Evolutionary conservation across 306 rosid genomes (phyloP).

Genomic region (apple (Malus domestica)): DNA sequence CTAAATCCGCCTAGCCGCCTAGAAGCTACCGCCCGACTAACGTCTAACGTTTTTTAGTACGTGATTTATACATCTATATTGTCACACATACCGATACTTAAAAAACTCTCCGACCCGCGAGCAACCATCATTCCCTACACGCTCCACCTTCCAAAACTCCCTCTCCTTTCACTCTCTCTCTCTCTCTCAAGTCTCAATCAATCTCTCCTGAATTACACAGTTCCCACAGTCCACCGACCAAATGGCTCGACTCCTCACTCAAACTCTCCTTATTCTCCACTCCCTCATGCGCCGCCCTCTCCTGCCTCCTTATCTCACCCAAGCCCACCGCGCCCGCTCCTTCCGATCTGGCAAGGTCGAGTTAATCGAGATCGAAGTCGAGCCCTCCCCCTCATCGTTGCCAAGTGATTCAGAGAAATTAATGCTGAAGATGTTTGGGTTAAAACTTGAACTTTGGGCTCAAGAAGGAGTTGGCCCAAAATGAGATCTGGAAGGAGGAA

Average conservation of each 20-base stretch:
- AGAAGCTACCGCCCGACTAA: no score
- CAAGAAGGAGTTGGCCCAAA: no score
- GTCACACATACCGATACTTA: no score
- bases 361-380: constrained; percentile 46
- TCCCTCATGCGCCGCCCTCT: neutral
- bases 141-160: neutral
- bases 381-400: constrained; percentile 19
- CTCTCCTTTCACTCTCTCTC: neutral
- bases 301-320: neutral
- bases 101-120: neutral
- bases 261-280: constrained; percentile 11
- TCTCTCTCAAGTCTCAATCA: neutral
- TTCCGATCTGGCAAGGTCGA: constrained; percentile 26
- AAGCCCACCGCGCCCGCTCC: constrained; percentile 24
- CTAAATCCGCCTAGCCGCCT: no score
- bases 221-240: neutral
- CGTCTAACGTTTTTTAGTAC: no score
- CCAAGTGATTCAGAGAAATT: constrained; percentile 33
- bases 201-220: neutral
- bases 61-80: no score
- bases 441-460: no score
- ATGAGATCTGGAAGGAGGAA: no score
- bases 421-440: constrained; percentile 17
- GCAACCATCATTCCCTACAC: neutral
- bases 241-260: constrained; percentile 42